Evolutionary conservation across 148 eudicot genomes (phyloP).

Genomic region (Vaccinium myrtillus): DNA sequence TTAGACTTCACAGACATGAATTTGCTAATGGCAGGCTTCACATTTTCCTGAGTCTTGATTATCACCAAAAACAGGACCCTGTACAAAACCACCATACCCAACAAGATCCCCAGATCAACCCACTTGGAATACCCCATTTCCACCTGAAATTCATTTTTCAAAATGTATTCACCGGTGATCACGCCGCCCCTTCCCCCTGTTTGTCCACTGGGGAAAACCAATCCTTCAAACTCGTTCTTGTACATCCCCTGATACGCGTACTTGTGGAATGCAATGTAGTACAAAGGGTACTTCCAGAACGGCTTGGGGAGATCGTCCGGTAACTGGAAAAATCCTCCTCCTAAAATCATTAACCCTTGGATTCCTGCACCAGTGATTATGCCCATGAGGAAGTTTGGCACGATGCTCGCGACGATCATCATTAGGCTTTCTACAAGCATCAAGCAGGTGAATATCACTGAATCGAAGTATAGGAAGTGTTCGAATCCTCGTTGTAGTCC

Average conservation of each 20-base stretch:
- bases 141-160: constrained; percentile 33
- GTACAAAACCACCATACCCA: constrained; percentile 43
- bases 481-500: constrained; percentile 39
- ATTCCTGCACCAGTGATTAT: constrained; percentile 56
- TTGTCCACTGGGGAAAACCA: constrained; percentile 14
- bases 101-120: constrained; percentile 38
- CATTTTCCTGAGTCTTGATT: constrained; percentile 28
- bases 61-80: constrained; percentile 35
- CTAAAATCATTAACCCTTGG: constrained; percentile 39
- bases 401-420: constrained; percentile 60
- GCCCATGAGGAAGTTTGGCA: constrained; percentile 54
- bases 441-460: constrained; percentile 33
- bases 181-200: not conserved
- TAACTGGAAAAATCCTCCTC: constrained; percentile 41
- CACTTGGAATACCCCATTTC: constrained; percentile 47
- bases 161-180: constrained; percentile 3
- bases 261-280: constrained; percentile 37
- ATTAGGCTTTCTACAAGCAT: constrained; percentile 58
- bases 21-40: constrained; percentile 12
- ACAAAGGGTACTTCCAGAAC: constrained; percentile 47
- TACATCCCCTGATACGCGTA: constrained; percentile 41
- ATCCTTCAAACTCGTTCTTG: constrained; percentile 53
- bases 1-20: constrained; percentile 12
- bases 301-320: constrained; percentile 34
- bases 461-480: constrained; percentile 34